These are phyloP conservation scores for Aotearoamyces nothofagi DNA, from an alignment of 2,329 filamentous ascomycete species.

Conservation along the genomic window DNA sequence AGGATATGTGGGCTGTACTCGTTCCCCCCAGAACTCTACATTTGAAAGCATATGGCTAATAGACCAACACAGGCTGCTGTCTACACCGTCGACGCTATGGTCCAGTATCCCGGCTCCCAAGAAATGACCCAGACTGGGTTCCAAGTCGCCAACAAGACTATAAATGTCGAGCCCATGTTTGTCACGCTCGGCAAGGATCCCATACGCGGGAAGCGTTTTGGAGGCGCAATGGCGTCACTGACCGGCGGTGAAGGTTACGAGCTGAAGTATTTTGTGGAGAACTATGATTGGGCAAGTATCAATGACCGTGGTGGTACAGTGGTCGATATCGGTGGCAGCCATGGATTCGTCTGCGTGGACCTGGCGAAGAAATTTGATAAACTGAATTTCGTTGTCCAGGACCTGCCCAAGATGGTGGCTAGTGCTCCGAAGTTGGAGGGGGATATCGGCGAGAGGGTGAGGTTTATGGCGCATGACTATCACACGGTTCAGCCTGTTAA, in stretches of 20 bases:
- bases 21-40: too few species aligned
- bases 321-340: constrained; percentile 43
- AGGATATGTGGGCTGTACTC: constrained; percentile 31
- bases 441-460: constrained; percentile 24
- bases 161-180: constrained; percentile 36
- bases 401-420: constrained; percentile 30
- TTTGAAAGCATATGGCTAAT: too few species aligned
- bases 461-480: constrained; percentile 37
- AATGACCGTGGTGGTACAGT: constrained; percentile 29
- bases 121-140: constrained; percentile 33
- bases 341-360: constrained; percentile 39
- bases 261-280: constrained; percentile 33
- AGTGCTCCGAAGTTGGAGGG: constrained; percentile 29
- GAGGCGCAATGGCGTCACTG: constrained; percentile 36
- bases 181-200: constrained; percentile 33
- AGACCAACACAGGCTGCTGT: constrained; percentile 28
- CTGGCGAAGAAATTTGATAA: constrained; percentile 33
- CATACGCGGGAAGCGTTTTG: constrained; percentile 33
- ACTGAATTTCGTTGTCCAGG: constrained; percentile 39
- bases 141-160: constrained; percentile 33
- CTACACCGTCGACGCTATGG: constrained; percentile 29
- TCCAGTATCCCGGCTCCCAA: constrained; percentile 29
- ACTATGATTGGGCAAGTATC: constrained; percentile 35
- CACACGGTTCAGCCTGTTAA: constrained; percentile 37
- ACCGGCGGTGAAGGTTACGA: constrained; percentile 41